phyloP scores from a whole-genome alignment of 208 protist genomes.

The Acanthamoeba polyphaga region DNA sequence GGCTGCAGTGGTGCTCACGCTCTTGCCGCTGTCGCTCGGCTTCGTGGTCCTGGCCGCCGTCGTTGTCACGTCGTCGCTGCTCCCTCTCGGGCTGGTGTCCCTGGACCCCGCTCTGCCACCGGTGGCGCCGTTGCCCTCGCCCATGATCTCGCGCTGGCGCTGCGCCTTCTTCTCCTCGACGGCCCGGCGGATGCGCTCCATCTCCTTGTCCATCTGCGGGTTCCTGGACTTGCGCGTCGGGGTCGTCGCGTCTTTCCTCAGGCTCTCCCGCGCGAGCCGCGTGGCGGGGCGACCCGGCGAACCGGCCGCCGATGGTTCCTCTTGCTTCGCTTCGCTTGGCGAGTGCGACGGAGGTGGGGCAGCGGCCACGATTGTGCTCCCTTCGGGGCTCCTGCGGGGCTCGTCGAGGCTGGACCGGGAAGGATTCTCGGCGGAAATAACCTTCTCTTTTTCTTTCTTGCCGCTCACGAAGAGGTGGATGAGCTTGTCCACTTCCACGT shows the following conservation, averaged over 20 bases:
- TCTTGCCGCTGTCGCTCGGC: neutral
- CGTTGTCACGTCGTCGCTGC: neutral
- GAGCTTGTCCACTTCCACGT: constrained; percentile 43
- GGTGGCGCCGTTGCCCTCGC: neutral
- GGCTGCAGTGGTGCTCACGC: neutral
- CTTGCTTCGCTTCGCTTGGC: neutral
- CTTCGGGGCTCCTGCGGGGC: no score
- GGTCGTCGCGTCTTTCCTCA: neutral
- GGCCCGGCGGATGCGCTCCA: constrained; percentile 34
- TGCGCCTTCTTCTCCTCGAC: constrained; percentile 40
- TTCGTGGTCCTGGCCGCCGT: neutral
- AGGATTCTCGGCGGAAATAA: neutral
- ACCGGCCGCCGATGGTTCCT: neutral
- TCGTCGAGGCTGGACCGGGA: neutral
- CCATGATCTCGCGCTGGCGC: constrained; percentile 17
- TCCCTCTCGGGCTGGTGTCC: neutral
- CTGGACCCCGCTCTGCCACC: neutral
- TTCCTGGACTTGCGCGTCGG: constrained; percentile 7
- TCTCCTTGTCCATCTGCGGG: constrained; percentile 31
- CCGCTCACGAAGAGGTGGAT: constrained; percentile 15
- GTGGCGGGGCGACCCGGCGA: neutral
- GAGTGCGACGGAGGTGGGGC: no score
- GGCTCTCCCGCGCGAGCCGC: neutral
- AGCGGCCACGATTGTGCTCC: no score
- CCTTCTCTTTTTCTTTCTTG: constrained; percentile 31